phyloP scores from a whole-genome alignment of 2,329 filamentous ascomycete species.

The Tolypocladium inflatum region DNA sequence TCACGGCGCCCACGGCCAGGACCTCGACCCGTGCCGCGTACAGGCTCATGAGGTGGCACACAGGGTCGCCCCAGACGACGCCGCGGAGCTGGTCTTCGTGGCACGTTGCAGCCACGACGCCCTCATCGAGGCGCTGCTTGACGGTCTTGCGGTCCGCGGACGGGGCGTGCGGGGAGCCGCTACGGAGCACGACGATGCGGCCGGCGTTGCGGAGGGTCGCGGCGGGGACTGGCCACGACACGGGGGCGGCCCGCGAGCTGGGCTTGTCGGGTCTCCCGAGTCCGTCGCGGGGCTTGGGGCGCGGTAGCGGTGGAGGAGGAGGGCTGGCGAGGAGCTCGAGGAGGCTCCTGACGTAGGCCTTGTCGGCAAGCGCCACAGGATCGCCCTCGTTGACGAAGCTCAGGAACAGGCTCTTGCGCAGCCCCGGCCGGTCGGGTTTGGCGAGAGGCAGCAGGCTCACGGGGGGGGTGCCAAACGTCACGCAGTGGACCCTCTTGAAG shows the following conservation, averaged over 20 bases:
- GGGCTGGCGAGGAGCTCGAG: conserved; percentile 56
- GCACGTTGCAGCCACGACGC: conserved; percentile 59
- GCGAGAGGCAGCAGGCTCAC: conserved; percentile 60
- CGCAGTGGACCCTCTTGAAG: conserved; percentile 74
- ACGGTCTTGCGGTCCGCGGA: conserved; percentile 36
- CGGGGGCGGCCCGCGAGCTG: conserved; percentile 19
- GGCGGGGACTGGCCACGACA: conserved; percentile 53
- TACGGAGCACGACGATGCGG: conserved; percentile 55
- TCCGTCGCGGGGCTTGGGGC: background rate
- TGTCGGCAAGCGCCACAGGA: conserved; percentile 68
- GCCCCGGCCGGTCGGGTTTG: conserved; percentile 39
- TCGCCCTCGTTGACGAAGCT: conserved; percentile 82
- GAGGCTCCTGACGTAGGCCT: conserved; percentile 62
- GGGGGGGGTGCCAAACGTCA: conserved; percentile 79
- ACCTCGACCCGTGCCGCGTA: conserved; percentile 65
- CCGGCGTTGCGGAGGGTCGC: conserved; percentile 63
- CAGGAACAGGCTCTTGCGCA: conserved; percentile 64
- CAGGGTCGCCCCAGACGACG: conserved; percentile 72
- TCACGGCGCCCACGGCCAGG: conserved; percentile 52
- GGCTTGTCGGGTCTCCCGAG: background rate
- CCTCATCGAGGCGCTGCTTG: conserved; percentile 41
- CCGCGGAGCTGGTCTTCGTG: conserved; percentile 58
- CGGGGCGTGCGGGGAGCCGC: conserved; percentile 28
- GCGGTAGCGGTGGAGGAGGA: conserved; percentile 35
- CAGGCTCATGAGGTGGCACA: conserved; percentile 70